Conservation (phyloP, 2,329 filamentous ascomycete genomes). For the Nemania bipapillata region DNA sequence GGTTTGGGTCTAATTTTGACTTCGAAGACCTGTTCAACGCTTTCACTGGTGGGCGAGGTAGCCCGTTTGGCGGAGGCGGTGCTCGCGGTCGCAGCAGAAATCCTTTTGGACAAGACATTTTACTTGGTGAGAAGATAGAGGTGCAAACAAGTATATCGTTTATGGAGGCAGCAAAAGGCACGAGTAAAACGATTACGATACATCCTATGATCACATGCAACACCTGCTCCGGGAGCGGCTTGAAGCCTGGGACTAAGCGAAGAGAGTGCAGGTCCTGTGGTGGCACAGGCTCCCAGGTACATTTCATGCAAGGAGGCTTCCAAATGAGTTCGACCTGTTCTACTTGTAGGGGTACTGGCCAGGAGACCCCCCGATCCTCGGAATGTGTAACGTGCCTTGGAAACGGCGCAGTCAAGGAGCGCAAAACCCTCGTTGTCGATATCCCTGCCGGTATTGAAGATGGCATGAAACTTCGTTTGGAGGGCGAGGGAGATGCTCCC, state of each 20-base stretch:
- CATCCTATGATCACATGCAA: constrained; percentile 83
- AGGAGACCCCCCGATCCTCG: constrained; percentile 78
- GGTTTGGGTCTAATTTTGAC: constrained; percentile 87
- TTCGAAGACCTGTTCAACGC: constrained; percentile 96
- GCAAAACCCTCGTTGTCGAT: constrained; percentile 85
- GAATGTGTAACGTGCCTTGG: constrained; percentile 85
- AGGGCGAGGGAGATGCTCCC: constrained; percentile 87
- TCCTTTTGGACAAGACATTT: constrained; percentile 79
- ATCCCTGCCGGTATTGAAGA: constrained; percentile 97
- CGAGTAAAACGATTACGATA: constrained; percentile 85
- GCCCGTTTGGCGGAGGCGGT: constrained; percentile 66
- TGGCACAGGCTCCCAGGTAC: constrained; percentile 86
- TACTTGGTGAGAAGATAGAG: constrained; percentile 96
- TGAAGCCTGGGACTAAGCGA: constrained; percentile 82
- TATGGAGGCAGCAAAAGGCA: constrained; percentile 93
- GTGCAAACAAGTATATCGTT: constrained; percentile 93
- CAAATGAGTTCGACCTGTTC: constrained; percentile 93
- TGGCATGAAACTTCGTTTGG: constrained; percentile 88
- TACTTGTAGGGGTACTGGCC: constrained; percentile 81
- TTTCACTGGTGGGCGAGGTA: constrained; percentile 70
- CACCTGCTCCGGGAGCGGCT: constrained; percentile 82
- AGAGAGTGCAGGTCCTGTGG: constrained; percentile 81
- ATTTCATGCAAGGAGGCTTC: constrained; percentile 91
- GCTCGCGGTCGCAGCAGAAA: constrained; percentile 65
- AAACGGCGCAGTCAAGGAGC: constrained; percentile 83